Percentiles rank a stretch among this genome's conserved stretches.
Conservation (phyloP, 768 basidiomycete genomes). For the Leccinum olivaceopallidum region DNA sequence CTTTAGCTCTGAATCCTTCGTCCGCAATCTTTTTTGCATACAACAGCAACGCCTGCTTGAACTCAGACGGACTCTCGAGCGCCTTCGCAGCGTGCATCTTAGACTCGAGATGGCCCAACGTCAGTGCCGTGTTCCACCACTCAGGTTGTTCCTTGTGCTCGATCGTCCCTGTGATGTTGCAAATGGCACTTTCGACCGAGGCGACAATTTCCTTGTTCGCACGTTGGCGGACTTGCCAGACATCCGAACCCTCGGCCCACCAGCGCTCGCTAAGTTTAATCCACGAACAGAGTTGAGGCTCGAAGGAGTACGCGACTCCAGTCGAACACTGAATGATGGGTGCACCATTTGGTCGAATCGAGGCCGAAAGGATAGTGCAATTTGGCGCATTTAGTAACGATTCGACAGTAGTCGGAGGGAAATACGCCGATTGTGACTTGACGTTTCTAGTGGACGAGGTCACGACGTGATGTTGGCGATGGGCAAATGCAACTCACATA, state of each 20-base stretch:
- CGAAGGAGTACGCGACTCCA: slow-evolving; percentile 81
- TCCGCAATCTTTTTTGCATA: slow-evolving; percentile 89
- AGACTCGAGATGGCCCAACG: slow-evolving; percentile 87
- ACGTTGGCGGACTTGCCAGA: slow-evolving; percentile 75
- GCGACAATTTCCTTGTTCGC: slow-evolving; percentile 55
- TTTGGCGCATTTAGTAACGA: slow-evolving; percentile 61
- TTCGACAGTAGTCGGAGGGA: slow-evolving; percentile 63
- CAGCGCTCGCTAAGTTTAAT: slow-evolving; percentile 76
- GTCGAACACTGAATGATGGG: slow-evolving; percentile 77
- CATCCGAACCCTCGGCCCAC: slow-evolving; percentile 83
- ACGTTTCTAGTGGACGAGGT: slow-evolving; percentile 61
- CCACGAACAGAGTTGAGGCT: slow-evolving; percentile 65
- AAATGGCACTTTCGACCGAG: slow-evolving; percentile 53
- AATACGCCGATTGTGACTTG: slow-evolving; percentile 62
- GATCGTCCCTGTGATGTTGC: slow-evolving; percentile 37
- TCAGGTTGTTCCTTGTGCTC: slow-evolving; percentile 54
- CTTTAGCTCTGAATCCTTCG: slow-evolving; percentile 85
- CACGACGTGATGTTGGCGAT: slow-evolving; percentile 5
- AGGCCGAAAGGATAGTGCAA: slow-evolving; percentile 58
- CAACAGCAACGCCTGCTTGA: slow-evolving; percentile 67
- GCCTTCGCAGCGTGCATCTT: slow-evolving; percentile 70
- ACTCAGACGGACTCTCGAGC: slow-evolving; percentile 84
- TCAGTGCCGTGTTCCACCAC: slow-evolving; percentile 84
- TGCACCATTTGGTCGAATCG: slow-evolving; percentile 75
- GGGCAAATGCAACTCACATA: slow-evolving; percentile 51